Conservation (phyloP, 1,284 basidiomycete species). For the Puccinia hordei region DNA sequence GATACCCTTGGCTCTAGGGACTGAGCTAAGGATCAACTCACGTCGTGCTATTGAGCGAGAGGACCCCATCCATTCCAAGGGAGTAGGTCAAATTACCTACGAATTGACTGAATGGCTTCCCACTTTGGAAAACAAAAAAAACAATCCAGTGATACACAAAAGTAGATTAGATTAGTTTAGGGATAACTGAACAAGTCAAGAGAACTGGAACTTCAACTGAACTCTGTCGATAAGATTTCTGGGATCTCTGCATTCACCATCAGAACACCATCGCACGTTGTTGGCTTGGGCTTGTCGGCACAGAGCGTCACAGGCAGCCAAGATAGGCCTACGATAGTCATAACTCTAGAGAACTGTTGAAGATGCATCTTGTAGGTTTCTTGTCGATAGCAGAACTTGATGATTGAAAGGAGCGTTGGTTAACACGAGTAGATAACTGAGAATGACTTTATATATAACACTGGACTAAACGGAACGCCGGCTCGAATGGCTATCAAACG, state of each 20-base stretch:
- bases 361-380: neutral
- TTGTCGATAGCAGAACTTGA: neutral
- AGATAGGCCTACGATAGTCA: neutral
- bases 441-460: no score
- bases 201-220: constrained; percentile 1
- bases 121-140: constrained; percentile 9
- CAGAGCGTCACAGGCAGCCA: neutral
- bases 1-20: neutral
- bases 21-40: constrained; percentile 2
- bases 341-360: neutral
- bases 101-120: constrained; percentile 19
- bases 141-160: neutral
- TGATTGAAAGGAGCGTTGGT: neutral
- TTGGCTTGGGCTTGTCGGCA: constrained; percentile 23
- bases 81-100: constrained; percentile 42
- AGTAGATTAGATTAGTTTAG: neutral
- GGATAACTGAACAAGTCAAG: neutral
- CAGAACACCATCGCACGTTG: constrained; percentile 33
- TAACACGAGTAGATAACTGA: no score
- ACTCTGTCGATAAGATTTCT: constrained; percentile 21
- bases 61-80: constrained; percentile 27
- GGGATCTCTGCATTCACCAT: constrained; percentile 36
- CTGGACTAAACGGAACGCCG: no score
- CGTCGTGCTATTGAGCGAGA: constrained; percentile 27
- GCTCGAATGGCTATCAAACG: no score